phyloP scores from a whole-genome alignment of 805 yeast species.

The Suhomyces pyralidae region DNA sequence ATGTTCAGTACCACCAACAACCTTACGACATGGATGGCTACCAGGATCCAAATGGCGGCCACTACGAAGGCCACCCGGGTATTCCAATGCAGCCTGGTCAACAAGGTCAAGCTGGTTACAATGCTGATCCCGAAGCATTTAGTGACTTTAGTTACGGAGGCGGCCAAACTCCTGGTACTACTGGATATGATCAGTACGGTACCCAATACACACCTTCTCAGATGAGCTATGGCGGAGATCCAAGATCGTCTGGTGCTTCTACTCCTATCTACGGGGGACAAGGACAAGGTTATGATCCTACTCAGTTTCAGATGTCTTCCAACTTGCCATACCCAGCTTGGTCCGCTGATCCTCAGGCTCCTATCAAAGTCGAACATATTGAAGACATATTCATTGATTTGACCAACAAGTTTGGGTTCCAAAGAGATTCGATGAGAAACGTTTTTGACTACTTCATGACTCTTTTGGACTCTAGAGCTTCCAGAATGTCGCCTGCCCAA shows the following conservation, averaged over 20 bases:
- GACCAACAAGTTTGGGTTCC: constrained; percentile 83
- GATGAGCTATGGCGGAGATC: constrained; percentile 76
- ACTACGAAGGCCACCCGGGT: constrained; percentile 47
- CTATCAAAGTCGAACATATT: constrained; percentile 76
- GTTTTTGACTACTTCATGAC: constrained; percentile 88
- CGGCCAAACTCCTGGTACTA: constrained; percentile 52
- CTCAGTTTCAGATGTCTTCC: constrained; percentile 63
- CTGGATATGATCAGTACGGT: constrained; percentile 65
- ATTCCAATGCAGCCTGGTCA: constrained; percentile 29
- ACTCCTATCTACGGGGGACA: constrained; percentile 84
- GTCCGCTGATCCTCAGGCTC: constrained; percentile 93
- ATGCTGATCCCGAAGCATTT: constrained; percentile 58
- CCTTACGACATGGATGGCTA: constrained; percentile 50
- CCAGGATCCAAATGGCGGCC: constrained; percentile 31
- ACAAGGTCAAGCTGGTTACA: constrained; percentile 23
- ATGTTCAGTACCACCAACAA: constrained; percentile 47
- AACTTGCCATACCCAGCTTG: constrained; percentile 98
- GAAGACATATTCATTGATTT: constrained; percentile 84
- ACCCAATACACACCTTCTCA: constrained; percentile 82
- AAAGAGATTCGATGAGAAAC: constrained; percentile 90
- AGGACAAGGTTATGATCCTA: constrained; percentile 54
- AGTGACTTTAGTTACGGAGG: constrained; percentile 65
- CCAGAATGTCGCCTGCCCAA: constrained; percentile 88
- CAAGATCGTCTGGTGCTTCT: constrained; percentile 87
- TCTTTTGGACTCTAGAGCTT: constrained; percentile 74